Evolutionary conservation across 2,329 filamentous ascomycete species (phyloP).

Genomic region (Xylariaceae sp.): DNA sequence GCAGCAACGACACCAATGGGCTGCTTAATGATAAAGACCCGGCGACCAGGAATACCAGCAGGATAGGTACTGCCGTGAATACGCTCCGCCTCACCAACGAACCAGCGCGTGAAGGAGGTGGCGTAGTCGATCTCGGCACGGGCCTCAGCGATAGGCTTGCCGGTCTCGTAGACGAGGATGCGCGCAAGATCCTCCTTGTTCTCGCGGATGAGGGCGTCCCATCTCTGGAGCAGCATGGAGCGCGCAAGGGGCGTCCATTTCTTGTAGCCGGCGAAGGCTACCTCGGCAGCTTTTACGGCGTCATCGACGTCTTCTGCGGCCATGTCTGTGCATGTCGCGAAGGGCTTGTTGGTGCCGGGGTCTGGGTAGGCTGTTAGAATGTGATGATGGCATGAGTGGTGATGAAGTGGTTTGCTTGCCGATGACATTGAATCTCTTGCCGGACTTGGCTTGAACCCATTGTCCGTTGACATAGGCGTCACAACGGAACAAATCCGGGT

Average conservation of each 20-base stretch:
- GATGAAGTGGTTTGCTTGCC: slow-evolving; percentile 32
- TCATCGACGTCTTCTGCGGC: slow-evolving; percentile 55
- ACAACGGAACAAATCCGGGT: slow-evolving; percentile 47
- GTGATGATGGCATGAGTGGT: background rate
- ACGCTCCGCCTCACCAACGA: slow-evolving; percentile 46
- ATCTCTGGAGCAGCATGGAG: slow-evolving; percentile 58
- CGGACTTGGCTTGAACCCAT: slow-evolving; percentile 51
- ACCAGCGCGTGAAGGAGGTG: slow-evolving; percentile 51
- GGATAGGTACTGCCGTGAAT: slow-evolving; percentile 55
- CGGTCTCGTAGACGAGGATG: slow-evolving; percentile 58
- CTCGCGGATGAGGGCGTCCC: slow-evolving; percentile 59
- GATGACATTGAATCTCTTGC: slow-evolving; percentile 52
- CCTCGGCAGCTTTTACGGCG: slow-evolving; percentile 54
- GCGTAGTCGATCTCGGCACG: slow-evolving; percentile 53
- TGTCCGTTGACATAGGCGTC: slow-evolving; percentile 48
- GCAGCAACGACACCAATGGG: slow-evolving; percentile 64
- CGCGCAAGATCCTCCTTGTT: slow-evolving; percentile 58
- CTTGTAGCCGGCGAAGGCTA: slow-evolving; percentile 54
- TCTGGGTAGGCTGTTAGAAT: slow-evolving; percentile 33
- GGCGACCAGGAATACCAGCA: slow-evolving; percentile 55
- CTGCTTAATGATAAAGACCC: slow-evolving; percentile 69
- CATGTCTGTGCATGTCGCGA: slow-evolving; percentile 40
- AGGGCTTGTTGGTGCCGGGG: slow-evolving; percentile 39
- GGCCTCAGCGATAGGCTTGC: slow-evolving; percentile 52
- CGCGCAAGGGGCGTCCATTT: slow-evolving; percentile 56